Evolutionary conservation across 495 filamentous ascomycete species (phyloP).

Genomic region (Xylaria venustula): DNA sequence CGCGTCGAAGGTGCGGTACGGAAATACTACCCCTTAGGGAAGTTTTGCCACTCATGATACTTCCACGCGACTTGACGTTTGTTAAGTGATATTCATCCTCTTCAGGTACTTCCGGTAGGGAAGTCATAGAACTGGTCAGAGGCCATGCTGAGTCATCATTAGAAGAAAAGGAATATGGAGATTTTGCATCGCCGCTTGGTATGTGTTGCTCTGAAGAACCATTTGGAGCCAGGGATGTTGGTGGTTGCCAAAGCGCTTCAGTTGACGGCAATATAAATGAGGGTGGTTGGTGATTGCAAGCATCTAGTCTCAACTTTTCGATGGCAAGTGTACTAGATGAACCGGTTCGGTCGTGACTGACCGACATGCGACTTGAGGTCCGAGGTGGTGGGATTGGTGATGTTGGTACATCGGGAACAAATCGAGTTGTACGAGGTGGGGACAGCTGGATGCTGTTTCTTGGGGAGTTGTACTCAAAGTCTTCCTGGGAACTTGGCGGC

Average conservation of each 20-base stretch:
- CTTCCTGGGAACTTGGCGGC: constrained; percentile 29
- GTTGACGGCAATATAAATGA: constrained; percentile 31
- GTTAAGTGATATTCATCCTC: constrained; percentile 58
- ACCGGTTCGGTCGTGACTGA: constrained; percentile 42
- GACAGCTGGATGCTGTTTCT: constrained; percentile 46
- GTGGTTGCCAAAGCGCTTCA: constrained; percentile 25
- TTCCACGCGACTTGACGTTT: constrained; percentile 32
- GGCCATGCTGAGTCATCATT: constrained; percentile 50
- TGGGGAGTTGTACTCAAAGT: constrained; percentile 40
- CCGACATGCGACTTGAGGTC: constrained; percentile 48
- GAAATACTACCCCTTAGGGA: constrained; percentile 48
- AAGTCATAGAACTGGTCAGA: constrained; percentile 45
- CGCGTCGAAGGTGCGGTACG: constrained; percentile 43
- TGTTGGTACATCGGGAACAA: constrained; percentile 31
- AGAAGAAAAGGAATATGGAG: constrained; percentile 44
- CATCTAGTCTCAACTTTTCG: constrained; percentile 40
- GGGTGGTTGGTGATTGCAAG: constrained; percentile 42
- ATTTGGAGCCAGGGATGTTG: constrained; percentile 25
- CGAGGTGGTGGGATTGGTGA: constrained; percentile 39
- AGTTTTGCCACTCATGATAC: constrained; percentile 39
- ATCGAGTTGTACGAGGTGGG: constrained; percentile 50
- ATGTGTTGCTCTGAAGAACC: constrained; percentile 33
- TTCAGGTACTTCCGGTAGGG: constrained; percentile 70
- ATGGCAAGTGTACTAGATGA: constrained; percentile 27
- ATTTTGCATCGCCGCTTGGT: constrained; percentile 15